A percentile compares a stretch with the other conserved stretches of the same genome.
Evolutionary conservation across 148 eudicot species (phyloP).

Genomic region (Fagopyrum homotropicum): DNA sequence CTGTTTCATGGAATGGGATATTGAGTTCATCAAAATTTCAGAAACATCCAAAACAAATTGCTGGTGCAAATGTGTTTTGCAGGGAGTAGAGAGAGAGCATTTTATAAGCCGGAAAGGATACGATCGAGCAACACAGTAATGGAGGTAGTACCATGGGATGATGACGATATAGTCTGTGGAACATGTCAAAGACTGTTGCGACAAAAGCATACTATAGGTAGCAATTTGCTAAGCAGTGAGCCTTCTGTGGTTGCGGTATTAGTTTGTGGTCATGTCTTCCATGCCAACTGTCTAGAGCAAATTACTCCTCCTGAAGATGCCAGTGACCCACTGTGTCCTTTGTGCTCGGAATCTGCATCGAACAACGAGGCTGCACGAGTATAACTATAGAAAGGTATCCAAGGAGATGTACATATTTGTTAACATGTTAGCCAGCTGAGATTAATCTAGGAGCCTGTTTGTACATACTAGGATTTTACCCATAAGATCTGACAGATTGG

Average conservation of each 20-base stretch:
- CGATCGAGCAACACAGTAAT: conserved; percentile 28
- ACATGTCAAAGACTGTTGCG: conserved; percentile 48
- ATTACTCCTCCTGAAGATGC: conserved; percentile 48
- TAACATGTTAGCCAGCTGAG: neutral
- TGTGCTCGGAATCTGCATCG: conserved; percentile 25
- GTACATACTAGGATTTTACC: conserved; percentile 6
- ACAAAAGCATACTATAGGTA: conserved; percentile 34
- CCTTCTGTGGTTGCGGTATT: conserved; percentile 63
- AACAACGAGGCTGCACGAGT: conserved; percentile 19
- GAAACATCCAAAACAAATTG: neutral
- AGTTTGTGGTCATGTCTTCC: conserved; percentile 79
- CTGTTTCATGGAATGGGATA: neutral
- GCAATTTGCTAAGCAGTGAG: conserved; percentile 31
- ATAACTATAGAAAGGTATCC: neutral
- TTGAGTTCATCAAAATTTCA: neutral
- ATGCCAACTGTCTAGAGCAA: conserved; percentile 76
- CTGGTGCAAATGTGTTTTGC: neutral
- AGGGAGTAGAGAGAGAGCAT: conserved; percentile 35
- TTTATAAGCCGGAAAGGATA: conserved; percentile 48
- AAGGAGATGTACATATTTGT: neutral
- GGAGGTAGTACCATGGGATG: conserved; percentile 26
- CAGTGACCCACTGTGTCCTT: conserved; percentile 73
- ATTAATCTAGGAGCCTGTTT: conserved; percentile 4
- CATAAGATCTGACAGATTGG: conserved; percentile 1
- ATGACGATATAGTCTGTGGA: conserved; percentile 42